Evolutionary conservation across 805 yeast genomes (phyloP).

Genomic region (Hanseniaspora thailandica): DNA sequence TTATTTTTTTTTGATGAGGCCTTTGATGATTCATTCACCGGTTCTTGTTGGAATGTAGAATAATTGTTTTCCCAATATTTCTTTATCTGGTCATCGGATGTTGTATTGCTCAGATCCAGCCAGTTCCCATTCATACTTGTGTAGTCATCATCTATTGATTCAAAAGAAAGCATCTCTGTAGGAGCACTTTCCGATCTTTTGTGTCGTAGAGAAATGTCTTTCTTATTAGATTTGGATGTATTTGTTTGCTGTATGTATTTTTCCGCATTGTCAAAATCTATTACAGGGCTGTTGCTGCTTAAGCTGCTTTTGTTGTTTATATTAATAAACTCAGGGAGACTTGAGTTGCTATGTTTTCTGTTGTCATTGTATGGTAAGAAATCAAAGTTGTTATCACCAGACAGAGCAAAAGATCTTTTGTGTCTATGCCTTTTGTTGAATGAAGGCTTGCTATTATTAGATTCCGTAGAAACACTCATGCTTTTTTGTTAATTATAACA

Average conservation of each 20-base stretch:
- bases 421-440: slow-evolving; percentile 55
- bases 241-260: neutral
- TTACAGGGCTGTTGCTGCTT: slow-evolving; percentile 31
- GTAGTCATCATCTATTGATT: neutral
- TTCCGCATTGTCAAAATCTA: slow-evolving; percentile 37
- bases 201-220: slow-evolving; percentile 29
- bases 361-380: slow-evolving; percentile 19
- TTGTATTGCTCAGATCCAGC: slow-evolving; percentile 8
- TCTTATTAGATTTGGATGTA: neutral
- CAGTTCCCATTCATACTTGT: slow-evolving; percentile 16
- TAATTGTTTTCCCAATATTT: slow-evolving; percentile 7
- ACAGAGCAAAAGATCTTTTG: slow-evolving; percentile 75
- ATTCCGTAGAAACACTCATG: neutral
- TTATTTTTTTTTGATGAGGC: slow-evolving; percentile 16
- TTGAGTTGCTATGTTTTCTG: slow-evolving; percentile 4
- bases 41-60: neutral
- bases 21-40: neutral
- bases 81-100: neutral
- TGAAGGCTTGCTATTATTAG: slow-evolving; percentile 22
- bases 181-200: slow-evolving; percentile 50
- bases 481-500: neutral
- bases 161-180: slow-evolving; percentile 32
- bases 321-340: slow-evolving; percentile 1
- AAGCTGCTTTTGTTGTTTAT: neutral
- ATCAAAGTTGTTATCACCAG: slow-evolving; percentile 64